Conservation (phyloP, 139 green algal species). For the Tetratostichococcus sp. region DNA sequence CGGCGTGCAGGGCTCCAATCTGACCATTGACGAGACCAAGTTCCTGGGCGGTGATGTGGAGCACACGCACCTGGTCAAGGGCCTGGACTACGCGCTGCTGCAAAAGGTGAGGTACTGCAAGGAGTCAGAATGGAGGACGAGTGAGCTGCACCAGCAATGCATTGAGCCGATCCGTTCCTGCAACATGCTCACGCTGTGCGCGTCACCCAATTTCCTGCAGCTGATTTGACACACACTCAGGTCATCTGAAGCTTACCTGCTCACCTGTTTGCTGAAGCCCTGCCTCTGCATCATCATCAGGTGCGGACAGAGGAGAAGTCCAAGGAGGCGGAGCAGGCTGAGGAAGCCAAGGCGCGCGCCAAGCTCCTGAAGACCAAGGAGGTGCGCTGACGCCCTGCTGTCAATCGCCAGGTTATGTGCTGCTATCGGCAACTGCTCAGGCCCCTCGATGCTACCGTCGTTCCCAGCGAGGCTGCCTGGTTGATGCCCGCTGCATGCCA, state of each 20-base stretch:
- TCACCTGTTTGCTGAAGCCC: too few relatives aligned
- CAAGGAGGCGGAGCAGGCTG: conserved; percentile 9
- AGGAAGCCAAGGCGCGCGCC: neutral
- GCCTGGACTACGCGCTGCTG: conserved; percentile 91
- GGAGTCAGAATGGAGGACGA: too few relatives aligned
- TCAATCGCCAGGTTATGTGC: too few relatives aligned
- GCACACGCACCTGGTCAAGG: conserved; percentile 92
- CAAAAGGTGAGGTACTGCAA: conserved; percentile 75
- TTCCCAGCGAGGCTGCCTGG: too few relatives aligned
- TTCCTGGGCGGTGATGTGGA: conserved; percentile 89
- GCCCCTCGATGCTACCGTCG: too few relatives aligned
- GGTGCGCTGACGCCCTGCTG: too few relatives aligned
- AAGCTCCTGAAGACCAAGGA: neutral
- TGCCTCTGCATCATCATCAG: neutral
- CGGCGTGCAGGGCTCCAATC: conserved; percentile 4
- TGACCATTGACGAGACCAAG: conserved; percentile 77
- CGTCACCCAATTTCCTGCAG: too few relatives aligned
- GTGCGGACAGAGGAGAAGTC: neutral
- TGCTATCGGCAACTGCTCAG: too few relatives aligned
- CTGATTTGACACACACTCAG: neutral
- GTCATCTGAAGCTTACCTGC: too few relatives aligned
- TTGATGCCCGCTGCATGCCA: too few relatives aligned
- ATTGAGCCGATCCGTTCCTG: neutral
- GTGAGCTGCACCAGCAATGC: too few relatives aligned
- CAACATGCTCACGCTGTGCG: neutral